These are phyloP conservation scores for Eruca vesicaria DNA, from an alignment of 441 rosid species.

Conservation along the genomic window DNA sequence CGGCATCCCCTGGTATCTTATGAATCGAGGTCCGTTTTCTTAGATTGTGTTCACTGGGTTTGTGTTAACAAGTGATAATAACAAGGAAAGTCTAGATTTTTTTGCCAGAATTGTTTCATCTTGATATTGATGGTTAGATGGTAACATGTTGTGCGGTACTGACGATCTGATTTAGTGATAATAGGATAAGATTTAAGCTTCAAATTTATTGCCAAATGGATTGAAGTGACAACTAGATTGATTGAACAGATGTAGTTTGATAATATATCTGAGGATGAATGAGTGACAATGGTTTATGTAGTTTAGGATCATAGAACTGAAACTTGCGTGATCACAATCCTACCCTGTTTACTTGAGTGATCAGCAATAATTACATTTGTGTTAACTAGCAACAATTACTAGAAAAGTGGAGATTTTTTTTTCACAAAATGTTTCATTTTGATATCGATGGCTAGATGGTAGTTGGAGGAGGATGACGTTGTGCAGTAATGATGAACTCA, in stretches of 20 bases:
- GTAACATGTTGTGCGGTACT: not conserved
- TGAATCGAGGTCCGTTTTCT: slow-evolving; percentile 50
- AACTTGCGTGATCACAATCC: not conserved
- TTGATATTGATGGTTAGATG: not conserved
- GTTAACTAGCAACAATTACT: not conserved
- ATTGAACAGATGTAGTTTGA: not conserved
- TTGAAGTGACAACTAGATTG: not conserved
- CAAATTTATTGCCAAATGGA: not conserved
- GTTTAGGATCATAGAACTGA: not conserved
- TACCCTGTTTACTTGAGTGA: not conserved
- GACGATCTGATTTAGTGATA: not conserved
- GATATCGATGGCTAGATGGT: not conserved
- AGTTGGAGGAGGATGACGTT: not conserved
- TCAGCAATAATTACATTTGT: not conserved
- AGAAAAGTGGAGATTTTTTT: not conserved
- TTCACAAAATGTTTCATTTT: slow-evolving; percentile 9
- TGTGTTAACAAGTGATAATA: not conserved
- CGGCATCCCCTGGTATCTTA: slow-evolving; percentile 65
- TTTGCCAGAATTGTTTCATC: slow-evolving; percentile 1
- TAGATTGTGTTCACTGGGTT: not conserved
- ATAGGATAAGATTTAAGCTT: not conserved
- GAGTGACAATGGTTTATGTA: not conserved
- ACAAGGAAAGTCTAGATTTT: not conserved
- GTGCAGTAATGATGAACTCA: not conserved
- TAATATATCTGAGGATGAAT: not conserved